These are phyloP conservation scores for Teratosphaeria nubilosa DNA, from an alignment of 2,329 filamentous ascomycete species.

Conservation along the genomic window DNA sequence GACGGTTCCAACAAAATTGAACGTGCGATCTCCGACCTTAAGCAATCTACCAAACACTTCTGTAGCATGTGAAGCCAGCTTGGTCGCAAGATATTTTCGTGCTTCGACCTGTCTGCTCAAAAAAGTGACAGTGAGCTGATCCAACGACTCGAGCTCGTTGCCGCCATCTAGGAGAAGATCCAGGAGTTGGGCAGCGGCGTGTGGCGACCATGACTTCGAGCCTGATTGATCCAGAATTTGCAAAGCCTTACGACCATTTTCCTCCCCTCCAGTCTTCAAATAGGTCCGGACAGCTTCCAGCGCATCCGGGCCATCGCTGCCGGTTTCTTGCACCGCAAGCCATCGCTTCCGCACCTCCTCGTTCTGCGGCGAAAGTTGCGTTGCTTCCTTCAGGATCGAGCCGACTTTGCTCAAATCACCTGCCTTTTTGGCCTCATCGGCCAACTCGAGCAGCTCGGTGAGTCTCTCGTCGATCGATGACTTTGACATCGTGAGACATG, in stretches of 20 bases:
- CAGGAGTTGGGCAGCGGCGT: constrained; percentile 32
- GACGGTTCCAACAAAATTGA: constrained; percentile 33
- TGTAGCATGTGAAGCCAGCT: constrained; percentile 30
- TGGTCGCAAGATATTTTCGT: constrained; percentile 29
- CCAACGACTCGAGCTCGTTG: constrained; percentile 22
- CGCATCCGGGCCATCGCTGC: constrained; percentile 15
- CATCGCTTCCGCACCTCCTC: constrained; percentile 31
- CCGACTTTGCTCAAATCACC: constrained; percentile 30
- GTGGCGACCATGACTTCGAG: constrained; percentile 15
- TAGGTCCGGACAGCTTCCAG: constrained; percentile 15
- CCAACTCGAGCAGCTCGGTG: constrained; percentile 13
- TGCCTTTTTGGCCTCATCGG: constrained; percentile 12
- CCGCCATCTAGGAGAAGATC: constrained; percentile 32
- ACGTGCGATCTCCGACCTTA: constrained; percentile 35
- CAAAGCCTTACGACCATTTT: constrained; percentile 31
- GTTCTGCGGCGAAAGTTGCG: constrained; percentile 33
- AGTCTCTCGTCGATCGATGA: constrained; percentile 9
- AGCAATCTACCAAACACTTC: constrained; percentile 35
- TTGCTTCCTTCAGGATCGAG: constrained; percentile 34
- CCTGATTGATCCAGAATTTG: constrained; percentile 17
- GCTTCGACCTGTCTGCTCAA: constrained; percentile 24
- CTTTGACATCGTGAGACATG: neutral
- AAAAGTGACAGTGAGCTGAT: constrained; percentile 29
- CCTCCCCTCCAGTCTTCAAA: constrained; percentile 21
- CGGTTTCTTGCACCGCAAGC: constrained; percentile 25